Base-by-base conservation (phyloP, 805 yeast species). In the Ogataea paraovalis region DNA sequence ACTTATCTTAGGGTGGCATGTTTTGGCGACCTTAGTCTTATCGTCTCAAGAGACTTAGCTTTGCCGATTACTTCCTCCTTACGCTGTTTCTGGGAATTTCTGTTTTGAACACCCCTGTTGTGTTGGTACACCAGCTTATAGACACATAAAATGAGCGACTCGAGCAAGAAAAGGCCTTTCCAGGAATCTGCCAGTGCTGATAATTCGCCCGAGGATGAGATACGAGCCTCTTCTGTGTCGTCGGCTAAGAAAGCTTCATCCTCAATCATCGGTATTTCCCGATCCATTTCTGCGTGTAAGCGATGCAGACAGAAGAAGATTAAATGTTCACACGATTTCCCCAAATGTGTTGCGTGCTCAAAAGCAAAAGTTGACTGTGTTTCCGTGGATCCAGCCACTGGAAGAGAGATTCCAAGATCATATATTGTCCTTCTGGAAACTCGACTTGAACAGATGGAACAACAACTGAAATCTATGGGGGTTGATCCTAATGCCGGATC, bases 331-430 rank as follows among this genome's bases (percentile, higher is more conserved):
- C 85, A 79, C 48, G 76, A 74, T 50, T 79, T 83, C 60, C 91
- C 91, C 3, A 72, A 75, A 46, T 84, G 91, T 58, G 62, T 76
- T n/a, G 72, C 74, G 32, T 84, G 91, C 61, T 70, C 64, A 39
- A 78, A 80, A 57, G 84, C 86, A 10, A 78, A 80, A 5, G 84
- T 71, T 2, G 87, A 85, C 6, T 90, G 97, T 66, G 81, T 88
- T 3, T 88, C 95, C 0, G 65, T 87, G 3, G 97, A 91, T 61
- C 90, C 96, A 0, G 88, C 90, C 6, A 87, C 96, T 0, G 96
- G 96, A 0, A 71, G 96, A 46, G 89, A 85, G 54, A 80, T 89
- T 1, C 95, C 97, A 0, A 69, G 97, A 34, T 85, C 89, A 2
- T 85, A 86, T 59, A 79, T 88, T 3, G 75, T 80, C 19, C 84